Percentiles rank a stretch among this genome's conserved stretches.
Evolutionary conservation across 768 basidiomycete species (phyloP).

Genomic region (Asterophora lycoperdoides): DNA sequence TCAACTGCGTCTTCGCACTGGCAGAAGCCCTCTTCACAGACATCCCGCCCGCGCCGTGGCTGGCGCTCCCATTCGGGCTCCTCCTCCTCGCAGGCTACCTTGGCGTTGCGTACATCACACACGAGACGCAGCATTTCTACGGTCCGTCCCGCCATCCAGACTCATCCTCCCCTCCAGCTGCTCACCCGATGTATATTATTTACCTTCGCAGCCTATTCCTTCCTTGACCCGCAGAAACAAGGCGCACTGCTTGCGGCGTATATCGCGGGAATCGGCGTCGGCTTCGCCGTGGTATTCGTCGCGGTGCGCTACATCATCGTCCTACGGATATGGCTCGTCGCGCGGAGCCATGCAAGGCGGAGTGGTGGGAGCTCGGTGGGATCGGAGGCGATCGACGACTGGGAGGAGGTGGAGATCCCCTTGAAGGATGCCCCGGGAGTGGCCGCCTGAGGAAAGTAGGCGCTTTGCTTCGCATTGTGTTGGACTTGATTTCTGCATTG

Average conservation of each 20-base stretch:
- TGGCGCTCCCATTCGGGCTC: conserved; percentile 41
- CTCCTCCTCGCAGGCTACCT: conserved; percentile 54
- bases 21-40: conserved; percentile 58
- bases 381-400: conserved; percentile 36
- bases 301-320: conserved; percentile 39
- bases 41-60: conserved; percentile 48
- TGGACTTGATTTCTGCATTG: not conserved
- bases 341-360: conserved; percentile 14
- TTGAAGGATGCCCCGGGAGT: not conserved
- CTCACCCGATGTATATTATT: not conserved
- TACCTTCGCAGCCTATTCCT: conserved; percentile 48
- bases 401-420: conserved; percentile 38
- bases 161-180: not conserved
- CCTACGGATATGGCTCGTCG: conserved; percentile 32
- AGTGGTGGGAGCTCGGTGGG: not conserved
- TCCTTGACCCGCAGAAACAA: conserved; percentile 52
- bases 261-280: conserved; percentile 55
- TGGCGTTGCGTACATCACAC: conserved; percentile 65
- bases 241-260: conserved; percentile 50
- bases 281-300: conserved; percentile 47
- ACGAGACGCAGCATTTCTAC: conserved; percentile 59
- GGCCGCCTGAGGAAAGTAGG: not conserved
- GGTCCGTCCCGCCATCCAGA: conserved; percentile 35
- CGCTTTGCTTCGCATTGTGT: too few species aligned
- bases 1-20: conserved; percentile 55